Percentiles rank a stretch among this genome's conserved stretches.
Conservation (phyloP, 2,329 filamentous ascomycete genomes). For the Thielaviopsis cerberus region DNA sequence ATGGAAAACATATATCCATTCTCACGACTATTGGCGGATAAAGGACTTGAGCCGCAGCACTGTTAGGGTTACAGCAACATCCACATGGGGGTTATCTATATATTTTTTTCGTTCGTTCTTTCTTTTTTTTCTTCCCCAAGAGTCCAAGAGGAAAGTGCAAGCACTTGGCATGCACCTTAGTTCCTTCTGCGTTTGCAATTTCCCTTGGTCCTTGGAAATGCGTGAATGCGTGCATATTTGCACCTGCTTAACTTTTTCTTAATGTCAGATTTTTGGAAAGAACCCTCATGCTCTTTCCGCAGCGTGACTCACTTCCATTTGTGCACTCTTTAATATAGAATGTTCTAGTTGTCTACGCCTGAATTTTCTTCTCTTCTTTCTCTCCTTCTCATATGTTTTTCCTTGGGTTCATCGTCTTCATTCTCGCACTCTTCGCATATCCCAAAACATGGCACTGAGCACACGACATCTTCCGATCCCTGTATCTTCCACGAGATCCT, state of each 20-base stretch:
- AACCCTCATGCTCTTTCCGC: not conserved
- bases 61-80: not conserved
- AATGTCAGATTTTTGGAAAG: not conserved
- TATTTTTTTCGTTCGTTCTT: not conserved
- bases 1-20: too few relatives aligned
- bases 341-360: too few relatives aligned
- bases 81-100: not conserved
- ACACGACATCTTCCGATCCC: conserved; percentile 6
- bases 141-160: conserved; percentile 6
- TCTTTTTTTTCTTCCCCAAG: not conserved
- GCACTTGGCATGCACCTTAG: not conserved
- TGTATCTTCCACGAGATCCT: not conserved
- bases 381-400: not conserved
- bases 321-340: too few relatives aligned
- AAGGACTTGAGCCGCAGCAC: not conserved
- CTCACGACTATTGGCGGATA: too few relatives aligned
- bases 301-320: not conserved
- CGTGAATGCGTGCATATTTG: too few relatives aligned
- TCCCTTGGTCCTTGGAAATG: too few relatives aligned
- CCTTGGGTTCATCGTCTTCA: not conserved
- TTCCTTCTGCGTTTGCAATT: conserved; percentile 2
- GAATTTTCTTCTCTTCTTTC: not conserved
- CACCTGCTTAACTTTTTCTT: too few relatives aligned
- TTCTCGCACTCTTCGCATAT: not conserved
- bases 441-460: not conserved